Evolutionary conservation across 306 rosid species (phyloP).

Genomic region (Cucurbita ficifolia): DNA sequence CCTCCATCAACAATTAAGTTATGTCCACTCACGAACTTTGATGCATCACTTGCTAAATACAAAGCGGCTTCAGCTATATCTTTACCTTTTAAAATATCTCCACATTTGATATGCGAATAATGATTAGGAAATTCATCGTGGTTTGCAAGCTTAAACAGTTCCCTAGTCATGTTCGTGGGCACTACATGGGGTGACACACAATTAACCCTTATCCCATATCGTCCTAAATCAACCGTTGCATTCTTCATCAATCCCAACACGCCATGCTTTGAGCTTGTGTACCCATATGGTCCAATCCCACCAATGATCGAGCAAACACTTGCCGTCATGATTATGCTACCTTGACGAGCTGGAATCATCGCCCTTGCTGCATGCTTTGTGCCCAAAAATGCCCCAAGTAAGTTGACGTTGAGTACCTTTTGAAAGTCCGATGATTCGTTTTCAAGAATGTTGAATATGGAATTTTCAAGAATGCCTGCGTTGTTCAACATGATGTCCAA

Average conservation of each 20-base stretch:
- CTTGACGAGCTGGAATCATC: constrained; percentile 20
- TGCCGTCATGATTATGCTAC: constrained; percentile 27
- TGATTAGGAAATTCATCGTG: neutral
- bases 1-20: constrained; percentile 42
- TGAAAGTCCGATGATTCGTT: constrained; percentile 16
- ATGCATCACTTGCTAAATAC: constrained; percentile 32
- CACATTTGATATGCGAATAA: constrained; percentile 14
- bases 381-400: constrained; percentile 25
- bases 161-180: constrained; percentile 16
- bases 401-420: constrained; percentile 19
- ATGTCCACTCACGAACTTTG: constrained; percentile 42
- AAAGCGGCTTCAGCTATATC: constrained; percentile 43
- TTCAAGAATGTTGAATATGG: constrained; percentile 16
- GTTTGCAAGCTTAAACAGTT: neutral
- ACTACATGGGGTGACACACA: constrained; percentile 28
- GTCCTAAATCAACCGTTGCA: constrained; percentile 34
- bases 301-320: constrained; percentile 16
- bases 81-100: neutral
- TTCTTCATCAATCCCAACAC: constrained; percentile 27
- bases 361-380: constrained; percentile 36
- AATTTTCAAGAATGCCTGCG: constrained; percentile 6
- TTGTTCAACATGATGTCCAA: constrained; percentile 50
- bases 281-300: constrained; percentile 22
- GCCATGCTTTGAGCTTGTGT: constrained; percentile 29
- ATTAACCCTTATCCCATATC: constrained; percentile 31